Base-by-base conservation (phyloP, 345 rosid genomes). In the Fremontodendron californicum region DNA sequence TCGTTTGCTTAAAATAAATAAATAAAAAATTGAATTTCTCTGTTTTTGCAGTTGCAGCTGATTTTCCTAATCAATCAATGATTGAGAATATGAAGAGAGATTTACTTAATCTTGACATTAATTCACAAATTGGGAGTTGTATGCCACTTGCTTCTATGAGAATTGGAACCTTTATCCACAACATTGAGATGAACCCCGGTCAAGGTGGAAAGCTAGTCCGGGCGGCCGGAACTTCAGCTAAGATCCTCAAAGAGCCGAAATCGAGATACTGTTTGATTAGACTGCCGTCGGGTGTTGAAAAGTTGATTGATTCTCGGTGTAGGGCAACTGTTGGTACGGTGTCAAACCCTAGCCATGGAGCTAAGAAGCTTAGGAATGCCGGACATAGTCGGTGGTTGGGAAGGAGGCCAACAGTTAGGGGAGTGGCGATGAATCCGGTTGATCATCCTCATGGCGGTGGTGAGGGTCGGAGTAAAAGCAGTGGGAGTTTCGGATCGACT, bases 391-490 rank as follows among this genome's bases (percentile, higher is more conserved):
- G 64, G 64, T 58, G 64, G 64, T 29, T 58, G 19, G 64, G 64
- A 7, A 58, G 64, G 64, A 27, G 64, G 64, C 64, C 64, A 0
- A 35, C 25, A 12, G 64, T 58, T 25, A 58, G 64, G 64, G 64
- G 64, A 11, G 64, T 58, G 1, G 64, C 64, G 5, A 58, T 58
- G 64, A 58, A 58, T 58, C 64, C 64, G 7, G 37, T 58, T 2
- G 64, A 58, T 58, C 64, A 58, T 58, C 64, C 64, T 25, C 64
- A 58, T 27, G 64, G 64, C 12, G 64, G 64, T 27, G 64, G 64
- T 58, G 64, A 58, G 35, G 64, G 64, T 11, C 64, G 64, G 64
- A 58, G 64, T 58, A 58, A 58, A 58, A 58, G 64, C 27, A 58
- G 64, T 4, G 64, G 64, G 12, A 58, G 64, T 58, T 58, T 25